A percentile compares a stretch with the other conserved stretches of the same genome.
Evolutionary conservation across 768 basidiomycete genomes (phyloP).

Genomic region (Vararia minispora): DNA sequence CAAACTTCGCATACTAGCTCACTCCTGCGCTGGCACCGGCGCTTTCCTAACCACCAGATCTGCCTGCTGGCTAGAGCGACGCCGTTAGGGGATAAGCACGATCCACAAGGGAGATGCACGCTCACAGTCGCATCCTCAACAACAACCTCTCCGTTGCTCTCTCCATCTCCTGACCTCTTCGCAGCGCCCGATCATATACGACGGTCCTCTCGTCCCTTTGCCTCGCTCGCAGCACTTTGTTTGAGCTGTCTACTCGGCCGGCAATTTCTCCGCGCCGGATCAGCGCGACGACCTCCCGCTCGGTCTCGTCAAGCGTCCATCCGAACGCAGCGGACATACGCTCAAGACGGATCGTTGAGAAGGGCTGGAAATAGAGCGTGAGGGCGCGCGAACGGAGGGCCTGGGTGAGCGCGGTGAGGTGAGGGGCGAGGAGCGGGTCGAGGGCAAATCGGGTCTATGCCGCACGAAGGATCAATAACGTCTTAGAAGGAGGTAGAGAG

Average conservation of each 20-base stretch:
- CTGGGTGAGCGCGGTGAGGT: constrained; percentile 53
- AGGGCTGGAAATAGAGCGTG: constrained; percentile 85
- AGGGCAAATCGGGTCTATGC: constrained; percentile 62
- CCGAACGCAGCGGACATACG: constrained; percentile 85
- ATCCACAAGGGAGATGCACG: constrained; percentile 10
- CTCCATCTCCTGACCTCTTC: constrained; percentile 62
- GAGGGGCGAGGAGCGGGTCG: constrained; percentile 66
- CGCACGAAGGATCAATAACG: not conserved
- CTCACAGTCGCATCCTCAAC: constrained; percentile 77
- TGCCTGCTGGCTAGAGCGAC: constrained; percentile 57
- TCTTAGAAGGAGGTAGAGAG: not conserved
- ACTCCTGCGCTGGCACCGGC: constrained; percentile 29
- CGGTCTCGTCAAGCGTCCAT: constrained; percentile 60
- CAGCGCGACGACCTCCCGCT: constrained; percentile 61
- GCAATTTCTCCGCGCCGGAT: constrained; percentile 72
- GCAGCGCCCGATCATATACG: constrained; percentile 65
- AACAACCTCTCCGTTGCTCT: constrained; percentile 65
- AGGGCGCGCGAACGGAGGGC: constrained; percentile 71
- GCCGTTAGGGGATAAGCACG: not conserved
- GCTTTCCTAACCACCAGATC: constrained; percentile 57
- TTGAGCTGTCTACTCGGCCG: constrained; percentile 80
- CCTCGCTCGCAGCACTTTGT: constrained; percentile 77
- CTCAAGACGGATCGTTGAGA: constrained; percentile 70
- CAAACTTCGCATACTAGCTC: no score
- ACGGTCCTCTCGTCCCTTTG: constrained; percentile 70